Conservation (phyloP, 805 yeast species). For the Dipodascopsis uninucleata region DNA sequence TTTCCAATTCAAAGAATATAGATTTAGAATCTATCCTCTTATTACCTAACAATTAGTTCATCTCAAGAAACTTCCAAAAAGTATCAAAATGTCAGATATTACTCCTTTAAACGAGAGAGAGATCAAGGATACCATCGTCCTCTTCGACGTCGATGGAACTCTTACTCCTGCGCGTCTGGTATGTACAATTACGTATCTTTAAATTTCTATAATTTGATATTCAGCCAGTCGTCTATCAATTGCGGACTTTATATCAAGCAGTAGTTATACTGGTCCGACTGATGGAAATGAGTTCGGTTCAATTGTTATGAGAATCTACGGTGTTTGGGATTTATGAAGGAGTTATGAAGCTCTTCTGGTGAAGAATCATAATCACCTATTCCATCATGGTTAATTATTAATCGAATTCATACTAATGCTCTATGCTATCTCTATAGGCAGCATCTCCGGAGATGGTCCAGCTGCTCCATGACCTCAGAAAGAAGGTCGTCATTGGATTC, state of each 20-base stretch:
- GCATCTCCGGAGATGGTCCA: conserved; percentile 59
- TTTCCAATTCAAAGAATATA: no score
- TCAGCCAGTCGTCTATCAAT: background rate
- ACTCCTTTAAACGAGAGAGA: conserved; percentile 68
- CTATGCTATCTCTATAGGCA: conserved; percentile 3
- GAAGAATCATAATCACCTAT: no score
- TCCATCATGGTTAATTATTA: no score
- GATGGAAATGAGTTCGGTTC: no score
- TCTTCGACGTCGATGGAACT: conserved; percentile 98
- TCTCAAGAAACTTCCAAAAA: no score
- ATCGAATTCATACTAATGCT: background rate
- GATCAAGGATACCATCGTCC: conserved; percentile 65
- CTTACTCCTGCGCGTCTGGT: conserved; percentile 91
- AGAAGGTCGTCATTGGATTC: conserved; percentile 92
- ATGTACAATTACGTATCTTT: conserved; percentile 9
- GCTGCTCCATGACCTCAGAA: conserved; percentile 68
- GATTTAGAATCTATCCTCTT: no score
- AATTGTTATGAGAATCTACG: no score
- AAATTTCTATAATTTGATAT: background rate
- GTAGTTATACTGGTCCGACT: no score
- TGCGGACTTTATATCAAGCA: background rate
- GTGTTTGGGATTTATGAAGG: no score
- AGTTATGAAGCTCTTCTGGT: no score
- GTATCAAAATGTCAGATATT: conserved; percentile 18
- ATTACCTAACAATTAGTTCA: no score